These are phyloP conservation scores for Hypocreales sp. DNA, from an alignment of 2,329 filamentous ascomycete genomes.

Conservation along the genomic window DNA sequence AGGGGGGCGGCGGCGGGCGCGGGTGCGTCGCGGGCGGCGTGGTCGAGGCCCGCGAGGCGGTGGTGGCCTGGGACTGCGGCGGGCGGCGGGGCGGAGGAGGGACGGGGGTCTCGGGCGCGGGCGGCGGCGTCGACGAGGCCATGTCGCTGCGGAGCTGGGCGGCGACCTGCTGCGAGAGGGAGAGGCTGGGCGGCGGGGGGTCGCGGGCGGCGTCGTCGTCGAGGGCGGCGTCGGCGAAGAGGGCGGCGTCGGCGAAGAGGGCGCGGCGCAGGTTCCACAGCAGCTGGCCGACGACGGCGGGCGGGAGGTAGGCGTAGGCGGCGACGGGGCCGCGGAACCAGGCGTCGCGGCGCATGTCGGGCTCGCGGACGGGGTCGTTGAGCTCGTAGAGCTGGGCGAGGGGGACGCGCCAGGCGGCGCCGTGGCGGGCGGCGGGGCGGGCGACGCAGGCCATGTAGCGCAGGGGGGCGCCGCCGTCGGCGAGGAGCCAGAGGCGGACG, in stretches of 20 bases:
- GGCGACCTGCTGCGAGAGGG: conserved; percentile 35
- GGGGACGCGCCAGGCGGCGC: conserved; percentile 11
- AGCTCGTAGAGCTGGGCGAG: conserved; percentile 40
- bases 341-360: conserved; percentile 35
- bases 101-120: conserved; percentile 1
- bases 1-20: too few relatives aligned
- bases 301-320: conserved; percentile 37
- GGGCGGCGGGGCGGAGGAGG: conserved; percentile 7
- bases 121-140: conserved; percentile 18
- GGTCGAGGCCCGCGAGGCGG: conserved; percentile 18
- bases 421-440: conserved; percentile 15
- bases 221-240: conserved; percentile 7
- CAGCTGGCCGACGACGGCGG: conserved; percentile 42
- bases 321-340: conserved; percentile 35
- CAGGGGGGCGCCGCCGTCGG: conserved; percentile 33
- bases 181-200: too few relatives aligned
- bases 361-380: conserved; percentile 39
- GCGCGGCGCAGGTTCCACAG: conserved; percentile 41
- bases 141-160: conserved; percentile 33
- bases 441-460: conserved; percentile 44
- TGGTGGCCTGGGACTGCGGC: conserved; percentile 24
- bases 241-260: conserved; percentile 20
- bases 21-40: too few relatives aligned
- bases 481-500: conserved; percentile 47
- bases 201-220: conserved; percentile 5